Conservation (phyloP, 139 green algal species). For the Zygnema cylindricum region DNA sequence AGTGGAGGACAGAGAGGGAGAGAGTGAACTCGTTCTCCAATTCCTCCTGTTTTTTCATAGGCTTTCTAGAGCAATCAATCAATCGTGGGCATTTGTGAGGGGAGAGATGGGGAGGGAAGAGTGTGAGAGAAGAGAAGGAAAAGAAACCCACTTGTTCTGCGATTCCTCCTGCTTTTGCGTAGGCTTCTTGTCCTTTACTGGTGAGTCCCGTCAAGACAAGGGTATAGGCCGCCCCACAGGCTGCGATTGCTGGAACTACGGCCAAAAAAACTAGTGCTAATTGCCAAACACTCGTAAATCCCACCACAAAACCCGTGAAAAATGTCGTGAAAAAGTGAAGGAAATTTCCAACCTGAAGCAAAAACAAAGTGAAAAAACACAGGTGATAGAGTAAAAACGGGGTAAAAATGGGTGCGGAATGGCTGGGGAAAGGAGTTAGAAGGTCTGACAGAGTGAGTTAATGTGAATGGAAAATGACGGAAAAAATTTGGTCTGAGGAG, state of each 20-base stretch:
- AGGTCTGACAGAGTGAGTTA: too few relatives aligned
- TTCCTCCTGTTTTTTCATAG: too few relatives aligned
- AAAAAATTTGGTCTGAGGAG: background rate
- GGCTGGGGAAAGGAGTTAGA: too few relatives aligned
- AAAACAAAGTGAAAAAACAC: background rate
- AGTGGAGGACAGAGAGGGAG: too few relatives aligned
- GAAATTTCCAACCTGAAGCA: constrained; percentile 56
- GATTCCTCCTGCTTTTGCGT: constrained; percentile 18
- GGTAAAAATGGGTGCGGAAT: too few relatives aligned
- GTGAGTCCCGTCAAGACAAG: constrained; percentile 44
- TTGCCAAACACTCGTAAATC: constrained; percentile 74
- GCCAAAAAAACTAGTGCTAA: constrained; percentile 81
- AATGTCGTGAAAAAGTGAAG: constrained; percentile 61
- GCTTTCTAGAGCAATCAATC: background rate
- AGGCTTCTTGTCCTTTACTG: constrained; percentile 50
- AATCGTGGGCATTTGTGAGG: background rate
- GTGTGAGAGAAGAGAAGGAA: background rate
- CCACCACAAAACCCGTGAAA: constrained; percentile 66
- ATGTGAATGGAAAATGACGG: background rate
- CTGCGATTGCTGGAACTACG: constrained; percentile 70
- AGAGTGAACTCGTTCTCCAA: too few relatives aligned
- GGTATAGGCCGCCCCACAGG: constrained; percentile 39
- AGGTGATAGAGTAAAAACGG: background rate
- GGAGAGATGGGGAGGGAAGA: background rate
- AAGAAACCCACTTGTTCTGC: constrained; percentile 37